A percentile compares a stretch with the other conserved stretches of the same genome.
Conservation (phyloP, 495 filamentous ascomycete species). For the Cercophora scortea region DNA sequence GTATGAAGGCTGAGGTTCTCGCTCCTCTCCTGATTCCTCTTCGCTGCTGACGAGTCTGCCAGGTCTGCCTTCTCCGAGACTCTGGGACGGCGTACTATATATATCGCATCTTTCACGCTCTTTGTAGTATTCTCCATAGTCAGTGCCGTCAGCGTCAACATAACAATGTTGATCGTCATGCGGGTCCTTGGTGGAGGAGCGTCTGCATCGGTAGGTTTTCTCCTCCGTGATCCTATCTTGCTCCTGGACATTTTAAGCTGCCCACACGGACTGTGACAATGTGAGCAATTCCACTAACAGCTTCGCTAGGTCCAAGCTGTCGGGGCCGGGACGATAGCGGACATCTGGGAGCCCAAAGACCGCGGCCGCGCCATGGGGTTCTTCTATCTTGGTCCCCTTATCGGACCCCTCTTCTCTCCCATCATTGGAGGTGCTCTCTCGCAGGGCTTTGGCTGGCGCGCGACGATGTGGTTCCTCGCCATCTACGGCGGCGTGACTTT, state of each 20-base stretch:
- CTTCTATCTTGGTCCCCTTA: slow-evolving; percentile 86
- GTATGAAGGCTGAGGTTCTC: not conserved
- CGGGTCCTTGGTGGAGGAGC: slow-evolving; percentile 76
- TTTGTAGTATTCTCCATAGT: slow-evolving; percentile 76
- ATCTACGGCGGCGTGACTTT: slow-evolving; percentile 65
- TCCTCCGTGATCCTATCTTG: not conserved
- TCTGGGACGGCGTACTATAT: slow-evolving; percentile 76
- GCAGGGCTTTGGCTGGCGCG: slow-evolving; percentile 68
- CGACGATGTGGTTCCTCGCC: slow-evolving; percentile 80
- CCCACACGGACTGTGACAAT: too few species aligned
- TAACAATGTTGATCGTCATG: slow-evolving; percentile 81
- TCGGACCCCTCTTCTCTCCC: slow-evolving; percentile 75
- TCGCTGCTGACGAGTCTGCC: not conserved
- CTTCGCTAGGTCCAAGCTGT: not conserved
- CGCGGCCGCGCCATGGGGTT: slow-evolving; percentile 84
- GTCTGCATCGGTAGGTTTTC: slow-evolving; percentile 57
- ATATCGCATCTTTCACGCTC: slow-evolving; percentile 73
- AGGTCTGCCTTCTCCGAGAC: slow-evolving; percentile 76
- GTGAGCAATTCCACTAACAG: not conserved
- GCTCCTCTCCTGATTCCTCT: not conserved
- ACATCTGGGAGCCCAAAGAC: slow-evolving; percentile 79
- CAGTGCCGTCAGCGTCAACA: slow-evolving; percentile 64
- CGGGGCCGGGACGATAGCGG: slow-evolving; percentile 86
- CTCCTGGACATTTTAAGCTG: too few species aligned
- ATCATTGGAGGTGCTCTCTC: slow-evolving; percentile 79